phyloP scores from a whole-genome alignment of 2,329 filamentous ascomycete species.

The Cercospora sp. region DNA sequence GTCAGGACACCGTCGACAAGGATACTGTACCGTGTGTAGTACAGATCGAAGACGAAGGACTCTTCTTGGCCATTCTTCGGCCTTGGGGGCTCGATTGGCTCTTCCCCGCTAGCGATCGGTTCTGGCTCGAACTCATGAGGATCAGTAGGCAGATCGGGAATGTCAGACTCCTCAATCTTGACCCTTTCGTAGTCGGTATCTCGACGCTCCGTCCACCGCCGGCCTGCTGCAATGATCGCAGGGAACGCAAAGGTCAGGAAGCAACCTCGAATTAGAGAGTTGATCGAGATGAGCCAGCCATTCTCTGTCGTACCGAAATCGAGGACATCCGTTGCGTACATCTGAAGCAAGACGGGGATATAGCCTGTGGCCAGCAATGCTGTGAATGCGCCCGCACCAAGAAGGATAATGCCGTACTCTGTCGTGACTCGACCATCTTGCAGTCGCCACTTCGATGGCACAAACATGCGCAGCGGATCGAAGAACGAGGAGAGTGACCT shows the following conservation, averaged over 20 bases:
- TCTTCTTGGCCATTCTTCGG: constrained; percentile 37
- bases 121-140: constrained; percentile 39
- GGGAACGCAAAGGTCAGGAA: constrained; percentile 50
- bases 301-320: constrained; percentile 49
- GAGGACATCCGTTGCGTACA: constrained; percentile 50
- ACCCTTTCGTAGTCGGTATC: constrained; percentile 33
- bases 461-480: constrained; percentile 62
- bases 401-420: constrained; percentile 63
- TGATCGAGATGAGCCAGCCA: constrained; percentile 48
- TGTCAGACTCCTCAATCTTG: constrained; percentile 20
- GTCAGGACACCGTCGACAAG: constrained; percentile 66
- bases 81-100: constrained; percentile 45
- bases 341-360: constrained; percentile 58
- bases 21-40: constrained; percentile 66
- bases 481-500: constrained; percentile 57
- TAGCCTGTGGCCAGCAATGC: constrained; percentile 70
- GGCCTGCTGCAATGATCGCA: constrained; percentile 44
- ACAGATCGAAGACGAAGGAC: constrained; percentile 63
- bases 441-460: constrained; percentile 57
- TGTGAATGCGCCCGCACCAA: constrained; percentile 66
- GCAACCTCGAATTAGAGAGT: constrained; percentile 46
- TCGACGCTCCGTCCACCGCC: constrained; percentile 45
- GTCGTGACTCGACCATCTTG: constrained; percentile 52
- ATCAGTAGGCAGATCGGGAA: constrained; percentile 33
- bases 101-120: constrained; percentile 43